phyloP scores from a whole-genome alignment of 129 eudicot species.

The Flaveria sonorensis region DNA sequence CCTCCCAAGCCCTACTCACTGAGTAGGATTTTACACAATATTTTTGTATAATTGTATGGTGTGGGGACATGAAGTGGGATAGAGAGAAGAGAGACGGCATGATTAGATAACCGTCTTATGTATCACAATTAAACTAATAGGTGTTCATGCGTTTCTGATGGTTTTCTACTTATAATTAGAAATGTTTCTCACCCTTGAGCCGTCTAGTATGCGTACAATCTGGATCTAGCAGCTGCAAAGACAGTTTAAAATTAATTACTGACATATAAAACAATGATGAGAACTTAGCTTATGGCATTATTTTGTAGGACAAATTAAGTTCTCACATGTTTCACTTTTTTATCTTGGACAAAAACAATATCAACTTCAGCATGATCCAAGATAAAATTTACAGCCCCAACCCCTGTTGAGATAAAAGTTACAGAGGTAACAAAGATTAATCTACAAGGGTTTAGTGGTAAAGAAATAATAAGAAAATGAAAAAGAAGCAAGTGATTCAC shows the following conservation, averaged over 20 bases:
- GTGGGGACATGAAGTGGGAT: too few relatives aligned
- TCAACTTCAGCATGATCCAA: slow-evolving; percentile 92
- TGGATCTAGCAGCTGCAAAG: slow-evolving; percentile 67
- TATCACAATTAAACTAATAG: too few relatives aligned
- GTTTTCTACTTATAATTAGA: neutral
- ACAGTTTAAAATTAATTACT: slow-evolving; percentile 2
- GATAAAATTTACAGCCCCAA: slow-evolving; percentile 79
- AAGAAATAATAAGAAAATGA: too few relatives aligned
- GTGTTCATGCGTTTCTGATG: neutral
- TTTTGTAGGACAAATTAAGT: neutral
- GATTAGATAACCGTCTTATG: too few relatives aligned
- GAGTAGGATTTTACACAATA: too few relatives aligned
- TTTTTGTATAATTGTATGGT: too few relatives aligned
- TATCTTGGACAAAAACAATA: slow-evolving; percentile 74
- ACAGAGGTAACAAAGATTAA: neutral
- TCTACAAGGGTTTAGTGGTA: neutral
- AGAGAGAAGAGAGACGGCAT: neutral
- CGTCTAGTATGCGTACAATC: slow-evolving; percentile 74
- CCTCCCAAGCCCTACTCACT: too few relatives aligned
- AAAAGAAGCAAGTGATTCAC: slow-evolving; percentile 38
- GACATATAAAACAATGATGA: neutral
- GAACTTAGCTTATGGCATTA: neutral
- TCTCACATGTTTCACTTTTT: slow-evolving; percentile 76
- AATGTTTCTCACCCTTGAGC: slow-evolving; percentile 64
- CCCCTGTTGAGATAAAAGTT: slow-evolving; percentile 41